Base-by-base conservation (phyloP, 768 basidiomycete species). In the Phanerodontia chrysosporium region DNA sequence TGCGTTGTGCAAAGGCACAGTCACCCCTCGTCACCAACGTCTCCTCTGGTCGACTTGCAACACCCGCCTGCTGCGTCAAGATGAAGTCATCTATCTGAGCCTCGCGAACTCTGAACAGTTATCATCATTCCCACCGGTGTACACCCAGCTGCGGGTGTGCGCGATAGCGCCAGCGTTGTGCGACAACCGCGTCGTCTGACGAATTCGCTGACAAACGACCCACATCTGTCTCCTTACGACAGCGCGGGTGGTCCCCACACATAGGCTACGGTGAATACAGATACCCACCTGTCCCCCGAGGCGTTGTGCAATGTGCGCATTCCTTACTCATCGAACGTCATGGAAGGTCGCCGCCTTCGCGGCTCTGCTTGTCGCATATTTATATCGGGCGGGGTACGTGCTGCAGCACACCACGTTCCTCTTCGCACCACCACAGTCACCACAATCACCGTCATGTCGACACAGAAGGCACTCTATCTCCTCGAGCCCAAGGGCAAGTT, bases 401-500 rank as follows among this genome's bases (percentile, higher is more conserved):
- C 39, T 42, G 10, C 39, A 7, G 39, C 39, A 42, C 39, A 18
- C 8, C 18, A 8, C 18, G 32, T 42, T 18, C 39, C 39, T 42
- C 18, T 18, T 18, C 39, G 4, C 8, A 42, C 39, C 18, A 42
- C 39, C 39, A 42, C 39, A 18, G 39, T 4, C 39, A 18, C 39
- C 39, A 10, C 39, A 8, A 8, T 4, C 39, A 18, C 18, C 9
- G 39, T 18, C 18, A 49, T 49, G 48, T 30, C 48, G 12, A 22
- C 48, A 5, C 66, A 67, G 51, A 65, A 63, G 48, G 64, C 58
- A 2, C 59, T 67, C 21, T 48, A 58, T 13, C 57, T 67, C 45
- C 32, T 29, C 24, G 16, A 55, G 18, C 45, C 30, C 12, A 45
- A 60, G 3, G 64, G 64, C n/a, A 16, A 36, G 4, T 58, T 27